Percentiles rank a stretch among this genome's conserved stretches.
phyloP scores from a whole-genome alignment of 768 basidiomycete species.

The Roridomyces roridus region DNA sequence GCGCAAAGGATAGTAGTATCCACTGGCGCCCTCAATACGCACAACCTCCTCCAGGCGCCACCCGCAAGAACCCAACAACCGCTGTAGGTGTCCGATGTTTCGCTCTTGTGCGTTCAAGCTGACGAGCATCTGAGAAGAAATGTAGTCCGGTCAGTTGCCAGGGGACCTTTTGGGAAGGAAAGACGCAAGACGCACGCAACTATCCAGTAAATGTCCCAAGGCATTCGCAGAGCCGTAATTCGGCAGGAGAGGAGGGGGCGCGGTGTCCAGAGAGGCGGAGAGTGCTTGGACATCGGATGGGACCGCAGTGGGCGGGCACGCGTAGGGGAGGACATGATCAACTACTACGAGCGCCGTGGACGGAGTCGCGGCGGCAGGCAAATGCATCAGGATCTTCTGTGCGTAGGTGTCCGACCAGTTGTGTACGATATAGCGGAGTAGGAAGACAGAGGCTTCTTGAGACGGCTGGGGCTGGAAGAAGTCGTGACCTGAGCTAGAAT shows the following conservation, averaged over 20 bases:
- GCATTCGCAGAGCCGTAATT: slow-evolving; percentile 14
- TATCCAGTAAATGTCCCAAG: slow-evolving; percentile 9
- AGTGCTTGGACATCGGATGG: not conserved
- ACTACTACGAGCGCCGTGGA: slow-evolving; percentile 34
- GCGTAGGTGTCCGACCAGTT: slow-evolving; percentile 36
- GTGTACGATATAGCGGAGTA: slow-evolving; percentile 34
- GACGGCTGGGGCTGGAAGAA: slow-evolving; percentile 37
- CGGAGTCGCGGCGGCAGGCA: slow-evolving; percentile 30
- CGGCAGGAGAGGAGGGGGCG: slow-evolving; percentile 11
- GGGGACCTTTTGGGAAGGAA: no score
- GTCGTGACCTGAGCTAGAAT: slow-evolving; percentile 29
- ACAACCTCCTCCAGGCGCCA: slow-evolving; percentile 21
- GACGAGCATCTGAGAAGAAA: slow-evolving; percentile 28
- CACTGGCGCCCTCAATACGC: slow-evolving; percentile 6
- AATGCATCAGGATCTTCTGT: slow-evolving; percentile 28
- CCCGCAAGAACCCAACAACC: slow-evolving; percentile 16
- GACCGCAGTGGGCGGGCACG: slow-evolving; percentile 1
- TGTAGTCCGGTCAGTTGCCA: no score
- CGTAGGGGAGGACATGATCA: slow-evolving; percentile 29
- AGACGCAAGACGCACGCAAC: no score
- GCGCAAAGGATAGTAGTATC: slow-evolving; percentile 6
- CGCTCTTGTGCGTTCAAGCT: slow-evolving; percentile 29
- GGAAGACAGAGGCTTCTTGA: slow-evolving; percentile 32
- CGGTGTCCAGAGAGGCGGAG: slow-evolving; percentile 2
- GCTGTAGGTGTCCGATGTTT: slow-evolving; percentile 19